Evolutionary conservation across 179 eudicot species (phyloP).

Genomic region (Beta lomatogona): DNA sequence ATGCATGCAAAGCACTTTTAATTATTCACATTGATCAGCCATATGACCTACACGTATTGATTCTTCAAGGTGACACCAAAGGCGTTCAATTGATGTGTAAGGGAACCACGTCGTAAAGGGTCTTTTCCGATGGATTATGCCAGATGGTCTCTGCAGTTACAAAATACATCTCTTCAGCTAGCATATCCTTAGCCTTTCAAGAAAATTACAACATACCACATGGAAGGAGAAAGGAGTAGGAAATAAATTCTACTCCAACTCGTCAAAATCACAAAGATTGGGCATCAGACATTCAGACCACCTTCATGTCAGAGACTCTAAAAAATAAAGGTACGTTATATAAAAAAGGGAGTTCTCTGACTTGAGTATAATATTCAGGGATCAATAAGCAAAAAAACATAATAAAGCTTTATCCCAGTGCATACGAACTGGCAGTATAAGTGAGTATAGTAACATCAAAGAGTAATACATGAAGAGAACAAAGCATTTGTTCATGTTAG

Average conservation of each 20-base stretch:
- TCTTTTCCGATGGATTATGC: constrained; percentile 72
- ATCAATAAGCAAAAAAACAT: neutral
- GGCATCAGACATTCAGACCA: neutral
- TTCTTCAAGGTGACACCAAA: too few relatives aligned
- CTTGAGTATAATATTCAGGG: neutral
- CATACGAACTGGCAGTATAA: neutral
- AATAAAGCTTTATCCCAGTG: too few relatives aligned
- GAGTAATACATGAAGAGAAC: neutral
- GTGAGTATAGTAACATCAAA: neutral
- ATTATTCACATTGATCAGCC: too few relatives aligned
- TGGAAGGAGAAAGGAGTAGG: neutral
- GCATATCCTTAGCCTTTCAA: neutral
- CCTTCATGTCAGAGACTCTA: neutral
- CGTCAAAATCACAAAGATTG: neutral
- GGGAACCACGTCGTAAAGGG: too few relatives aligned
- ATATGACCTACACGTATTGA: too few relatives aligned
- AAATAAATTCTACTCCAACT: neutral
- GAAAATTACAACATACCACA: neutral
- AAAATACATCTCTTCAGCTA: neutral
- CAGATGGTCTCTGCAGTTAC: constrained; percentile 76
- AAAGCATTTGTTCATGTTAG: neutral
- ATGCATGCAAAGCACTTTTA: constrained; percentile 61
- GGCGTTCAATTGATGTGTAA: too few relatives aligned
- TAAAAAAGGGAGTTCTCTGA: neutral
- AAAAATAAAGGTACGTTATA: neutral